These are phyloP conservation scores for Solanum bulbocastanum DNA, from an alignment of 257 asterid species.

Conservation along the genomic window DNA sequence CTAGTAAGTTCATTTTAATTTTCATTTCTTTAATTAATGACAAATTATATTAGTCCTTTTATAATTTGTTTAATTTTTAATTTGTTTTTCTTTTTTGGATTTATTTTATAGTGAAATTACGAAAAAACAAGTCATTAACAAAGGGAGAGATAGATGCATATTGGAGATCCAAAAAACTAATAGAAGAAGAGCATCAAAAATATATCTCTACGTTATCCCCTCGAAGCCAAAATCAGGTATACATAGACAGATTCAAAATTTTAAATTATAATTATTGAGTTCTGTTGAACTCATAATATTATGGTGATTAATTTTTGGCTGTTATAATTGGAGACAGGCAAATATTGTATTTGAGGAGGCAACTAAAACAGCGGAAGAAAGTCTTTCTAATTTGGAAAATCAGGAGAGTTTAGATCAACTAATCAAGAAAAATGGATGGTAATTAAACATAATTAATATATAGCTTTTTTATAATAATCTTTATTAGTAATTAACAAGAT, in stretches of 20 bases:
- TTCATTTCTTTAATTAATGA: not conserved
- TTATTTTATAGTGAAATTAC: conserved; percentile 20
- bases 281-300: not conserved
- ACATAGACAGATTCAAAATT: not conserved
- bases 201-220: conserved; percentile 57
- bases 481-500: not conserved
- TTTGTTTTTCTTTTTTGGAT: not conserved
- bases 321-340: conserved; percentile 16
- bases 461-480: not conserved
- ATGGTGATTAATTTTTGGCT: not conserved
- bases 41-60: not conserved
- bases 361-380: not conserved
- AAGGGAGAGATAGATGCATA: conserved; percentile 55
- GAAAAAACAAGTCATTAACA: conserved; percentile 63
- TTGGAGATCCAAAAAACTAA: conserved; percentile 61
- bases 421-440: conserved; percentile 67
- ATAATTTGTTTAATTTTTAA: not conserved
- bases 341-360: conserved; percentile 20
- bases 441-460: not conserved
- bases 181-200: conserved; percentile 58
- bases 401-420: conserved; percentile 36
- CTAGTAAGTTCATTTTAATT: conserved; percentile 26
- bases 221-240: conserved; percentile 23
- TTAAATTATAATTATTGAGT: not conserved
- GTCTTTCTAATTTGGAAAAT: not conserved